These are phyloP conservation scores for Suhomyces yuchorum DNA, from an alignment of 1,139 yeast species.

Conservation along the genomic window DNA sequence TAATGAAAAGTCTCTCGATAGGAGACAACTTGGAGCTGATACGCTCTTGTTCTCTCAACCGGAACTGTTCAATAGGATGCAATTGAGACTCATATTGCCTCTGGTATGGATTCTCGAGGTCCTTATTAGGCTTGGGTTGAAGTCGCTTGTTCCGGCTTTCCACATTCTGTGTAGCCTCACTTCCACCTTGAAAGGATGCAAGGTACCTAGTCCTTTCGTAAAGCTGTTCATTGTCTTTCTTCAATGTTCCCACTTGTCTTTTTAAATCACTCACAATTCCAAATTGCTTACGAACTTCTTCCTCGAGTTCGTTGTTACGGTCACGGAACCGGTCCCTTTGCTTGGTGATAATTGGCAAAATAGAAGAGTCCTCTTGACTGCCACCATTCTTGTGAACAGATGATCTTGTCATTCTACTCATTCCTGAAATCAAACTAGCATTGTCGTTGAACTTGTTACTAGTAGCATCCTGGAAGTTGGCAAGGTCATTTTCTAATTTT, in stretches of 20 bases:
- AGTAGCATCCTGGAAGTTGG: conserved; percentile 49
- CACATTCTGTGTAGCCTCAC: conserved; percentile 19
- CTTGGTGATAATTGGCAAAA: conserved; percentile 86
- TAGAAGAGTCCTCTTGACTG: conserved; percentile 45
- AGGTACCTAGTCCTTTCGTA: conserved; percentile 81
- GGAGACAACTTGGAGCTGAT: conserved; percentile 74
- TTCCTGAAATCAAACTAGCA: conserved; percentile 67
- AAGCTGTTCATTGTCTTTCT: conserved; percentile 73
- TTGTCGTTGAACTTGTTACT: conserved; percentile 56
- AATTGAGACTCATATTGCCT: conserved; percentile 73
- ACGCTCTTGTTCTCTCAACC: conserved; percentile 76
- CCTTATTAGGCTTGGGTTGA: conserved; percentile 38
- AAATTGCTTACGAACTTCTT: conserved; percentile 66
- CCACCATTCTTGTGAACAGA: conserved; percentile 23
- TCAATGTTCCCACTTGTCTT: conserved; percentile 63
- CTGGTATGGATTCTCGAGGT: conserved; percentile 62
- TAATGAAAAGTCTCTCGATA: conserved; percentile 74
- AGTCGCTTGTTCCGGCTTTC: conserved; percentile 23
- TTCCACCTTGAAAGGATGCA: conserved; percentile 48
- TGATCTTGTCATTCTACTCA: conserved; percentile 45
- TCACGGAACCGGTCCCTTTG: conserved; percentile 91
- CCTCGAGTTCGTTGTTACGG: conserved; percentile 80
- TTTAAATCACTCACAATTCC: conserved; percentile 59
- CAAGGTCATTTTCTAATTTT: conserved; percentile 72
- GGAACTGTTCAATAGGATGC: conserved; percentile 83